Percentiles rank a stretch among this genome's conserved stretches.
phyloP scores from a whole-genome alignment of 1,284 basidiomycete species.

The Boletus semigastroideus region DNA sequence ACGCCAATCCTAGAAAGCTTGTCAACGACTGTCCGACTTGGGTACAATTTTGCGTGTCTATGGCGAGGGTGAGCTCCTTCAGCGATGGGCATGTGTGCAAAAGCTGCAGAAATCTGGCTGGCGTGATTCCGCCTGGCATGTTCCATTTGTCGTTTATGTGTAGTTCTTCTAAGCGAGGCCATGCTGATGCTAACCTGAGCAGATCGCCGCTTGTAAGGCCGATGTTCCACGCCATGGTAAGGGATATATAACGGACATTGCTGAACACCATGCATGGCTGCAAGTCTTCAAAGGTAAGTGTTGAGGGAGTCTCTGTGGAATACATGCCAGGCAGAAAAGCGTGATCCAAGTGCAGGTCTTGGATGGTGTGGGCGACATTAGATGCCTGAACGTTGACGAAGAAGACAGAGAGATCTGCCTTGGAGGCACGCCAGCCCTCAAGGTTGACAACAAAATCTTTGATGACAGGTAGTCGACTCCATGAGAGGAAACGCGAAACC shows the following conservation, averaged over 20 bases:
- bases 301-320: not conserved
- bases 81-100: not conserved
- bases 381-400: not conserved
- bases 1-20: not conserved
- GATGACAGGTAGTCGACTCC: not conserved
- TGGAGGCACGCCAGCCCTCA: not conserved
- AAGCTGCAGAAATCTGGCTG: not conserved
- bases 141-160: not conserved
- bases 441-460: not conserved
- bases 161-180: not conserved
- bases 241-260: not conserved
- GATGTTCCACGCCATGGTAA: not conserved
- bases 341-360: not conserved
- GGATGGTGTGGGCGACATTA: not conserved
- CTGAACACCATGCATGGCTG: not conserved
- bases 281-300: not conserved
- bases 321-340: too few relatives aligned
- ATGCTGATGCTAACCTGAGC: not conserved
- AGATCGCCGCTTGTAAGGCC: not conserved
- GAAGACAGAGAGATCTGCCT: not conserved
- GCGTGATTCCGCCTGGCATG: not conserved
- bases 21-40: too few relatives aligned
- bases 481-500: not conserved
- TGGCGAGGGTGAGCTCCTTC: not conserved
- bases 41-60: not conserved